These are phyloP conservation scores for Holtermannia corniformis DNA, from an alignment of 768 basidiomycete genomes.

Conservation along the genomic window DNA sequence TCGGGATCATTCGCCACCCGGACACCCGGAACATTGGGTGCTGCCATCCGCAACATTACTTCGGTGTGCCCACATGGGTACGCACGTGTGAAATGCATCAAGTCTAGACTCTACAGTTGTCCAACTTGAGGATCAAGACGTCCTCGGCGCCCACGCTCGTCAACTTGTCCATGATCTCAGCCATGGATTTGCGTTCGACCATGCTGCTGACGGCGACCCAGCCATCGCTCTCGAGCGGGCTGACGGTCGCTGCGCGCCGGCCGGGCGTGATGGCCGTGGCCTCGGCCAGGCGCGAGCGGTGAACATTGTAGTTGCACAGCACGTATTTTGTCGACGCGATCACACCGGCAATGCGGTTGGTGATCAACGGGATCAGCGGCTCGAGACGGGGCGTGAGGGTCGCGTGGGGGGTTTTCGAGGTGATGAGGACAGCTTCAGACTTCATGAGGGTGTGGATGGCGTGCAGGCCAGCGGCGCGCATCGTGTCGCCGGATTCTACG, in stretches of 20 bases:
- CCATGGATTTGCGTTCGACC: constrained; percentile 73
- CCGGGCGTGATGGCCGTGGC: constrained; percentile 77
- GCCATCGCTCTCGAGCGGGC: constrained; percentile 62
- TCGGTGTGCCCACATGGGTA: too few species aligned
- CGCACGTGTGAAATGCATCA: too few species aligned
- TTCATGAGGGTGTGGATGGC: constrained; percentile 81
- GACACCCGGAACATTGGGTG: too few species aligned
- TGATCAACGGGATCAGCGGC: constrained; percentile 66
- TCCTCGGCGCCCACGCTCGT: constrained; percentile 79
- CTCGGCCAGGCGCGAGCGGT: constrained; percentile 52
- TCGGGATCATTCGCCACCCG: too few species aligned
- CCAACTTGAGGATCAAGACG: constrained; percentile 74
- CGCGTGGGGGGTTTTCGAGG: constrained; percentile 44
- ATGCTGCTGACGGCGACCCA: constrained; percentile 92
- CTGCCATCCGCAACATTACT: too few species aligned
- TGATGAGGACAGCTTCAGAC: constrained; percentile 88
- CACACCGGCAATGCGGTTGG: constrained; percentile 82
- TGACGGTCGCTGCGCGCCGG: constrained; percentile 73
- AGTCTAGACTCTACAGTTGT: constrained; percentile 85
- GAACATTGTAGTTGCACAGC: constrained; percentile 83
- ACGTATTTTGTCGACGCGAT: constrained; percentile 72
- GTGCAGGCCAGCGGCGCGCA: constrained; percentile 93
- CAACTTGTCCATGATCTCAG: constrained; percentile 80
- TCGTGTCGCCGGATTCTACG: constrained; percentile 94
- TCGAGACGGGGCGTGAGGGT: constrained; percentile 48